Evolutionary conservation across 2,329 filamentous ascomycete species (phyloP).

Genomic region (Venturia effusa): DNA sequence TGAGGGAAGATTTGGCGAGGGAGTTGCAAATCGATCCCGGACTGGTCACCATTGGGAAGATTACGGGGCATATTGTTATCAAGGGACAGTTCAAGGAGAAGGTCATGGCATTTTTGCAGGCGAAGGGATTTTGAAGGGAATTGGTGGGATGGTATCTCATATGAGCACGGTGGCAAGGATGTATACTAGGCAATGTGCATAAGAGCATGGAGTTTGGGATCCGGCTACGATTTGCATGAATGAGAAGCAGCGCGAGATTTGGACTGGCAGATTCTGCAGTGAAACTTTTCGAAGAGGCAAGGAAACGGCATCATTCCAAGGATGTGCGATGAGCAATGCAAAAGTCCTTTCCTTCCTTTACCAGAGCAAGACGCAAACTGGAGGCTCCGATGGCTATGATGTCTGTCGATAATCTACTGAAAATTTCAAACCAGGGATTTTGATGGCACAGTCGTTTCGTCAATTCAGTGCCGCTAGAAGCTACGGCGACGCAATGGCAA

Average conservation of each 20-base stretch:
- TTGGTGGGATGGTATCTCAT: background rate
- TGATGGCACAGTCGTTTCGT: too few relatives aligned
- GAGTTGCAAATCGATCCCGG: slow-evolving; percentile 47
- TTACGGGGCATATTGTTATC: slow-evolving; percentile 65
- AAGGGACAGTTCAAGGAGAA: slow-evolving; percentile 29
- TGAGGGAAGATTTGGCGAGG: slow-evolving; percentile 53
- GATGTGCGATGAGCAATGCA: too few relatives aligned
- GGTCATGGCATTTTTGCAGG: slow-evolving; percentile 7
- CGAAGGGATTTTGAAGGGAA: slow-evolving; percentile 9
- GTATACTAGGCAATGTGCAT: background rate
- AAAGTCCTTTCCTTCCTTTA: too few relatives aligned
- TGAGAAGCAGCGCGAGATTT: background rate
- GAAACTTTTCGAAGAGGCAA: background rate
- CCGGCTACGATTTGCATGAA: background rate
- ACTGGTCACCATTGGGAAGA: slow-evolving; percentile 44
- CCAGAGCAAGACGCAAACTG: too few relatives aligned
- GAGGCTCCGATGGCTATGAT: too few relatives aligned
- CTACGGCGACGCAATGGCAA: too few relatives aligned
- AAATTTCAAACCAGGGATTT: too few relatives aligned
- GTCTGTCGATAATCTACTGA: too few relatives aligned
- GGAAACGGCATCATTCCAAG: too few relatives aligned
- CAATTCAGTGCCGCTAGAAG: too few relatives aligned
- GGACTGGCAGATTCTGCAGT: background rate
- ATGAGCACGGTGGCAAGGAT: background rate
- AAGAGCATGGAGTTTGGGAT: background rate